phyloP scores from a whole-genome alignment of 2,329 filamentous ascomycete species.

The Metarhizium anisopliae region DNA sequence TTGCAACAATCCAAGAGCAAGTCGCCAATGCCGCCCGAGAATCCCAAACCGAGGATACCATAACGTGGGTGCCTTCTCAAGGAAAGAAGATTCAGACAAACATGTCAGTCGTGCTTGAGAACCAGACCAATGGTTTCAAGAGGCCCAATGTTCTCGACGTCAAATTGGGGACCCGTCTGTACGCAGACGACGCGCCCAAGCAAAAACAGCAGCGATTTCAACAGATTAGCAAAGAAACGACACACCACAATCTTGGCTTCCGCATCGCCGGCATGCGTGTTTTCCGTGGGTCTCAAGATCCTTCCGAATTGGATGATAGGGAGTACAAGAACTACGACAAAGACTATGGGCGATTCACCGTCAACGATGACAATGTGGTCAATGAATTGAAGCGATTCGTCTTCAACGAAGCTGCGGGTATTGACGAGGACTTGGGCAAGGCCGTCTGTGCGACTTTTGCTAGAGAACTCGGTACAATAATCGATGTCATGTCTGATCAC shows the following conservation, averaged over 20 bases:
- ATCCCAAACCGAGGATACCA: constrained; percentile 11
- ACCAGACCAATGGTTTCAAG: constrained; percentile 71
- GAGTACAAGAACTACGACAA: constrained; percentile 54
- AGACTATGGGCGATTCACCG: constrained; percentile 46
- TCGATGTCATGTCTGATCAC: constrained; percentile 42
- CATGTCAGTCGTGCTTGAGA: constrained; percentile 74
- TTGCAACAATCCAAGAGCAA: constrained; percentile 22
- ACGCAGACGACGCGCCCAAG: constrained; percentile 62
- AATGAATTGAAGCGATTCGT: constrained; percentile 48
- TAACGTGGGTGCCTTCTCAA: constrained; percentile 39
- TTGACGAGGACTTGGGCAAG: constrained; percentile 48
- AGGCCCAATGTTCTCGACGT: constrained; percentile 86
- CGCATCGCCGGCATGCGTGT: constrained; percentile 58
- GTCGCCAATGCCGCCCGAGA: constrained; percentile 13
- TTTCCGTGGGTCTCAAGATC: constrained; percentile 46
- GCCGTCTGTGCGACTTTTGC: constrained; percentile 46
- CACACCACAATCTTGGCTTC: constrained; percentile 51
- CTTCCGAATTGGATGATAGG: constrained; percentile 41
- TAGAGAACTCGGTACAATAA: constrained; percentile 41
- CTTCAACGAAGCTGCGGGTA: constrained; percentile 48
- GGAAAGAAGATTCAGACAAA: constrained; percentile 63
- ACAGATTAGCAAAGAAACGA: constrained; percentile 49
- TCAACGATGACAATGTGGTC: constrained; percentile 45
- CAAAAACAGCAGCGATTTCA: constrained; percentile 54
- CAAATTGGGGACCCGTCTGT: constrained; percentile 80